Base-by-base conservation (phyloP, 495 filamentous ascomycete species). In the Jackrogersella minutella region DNA sequence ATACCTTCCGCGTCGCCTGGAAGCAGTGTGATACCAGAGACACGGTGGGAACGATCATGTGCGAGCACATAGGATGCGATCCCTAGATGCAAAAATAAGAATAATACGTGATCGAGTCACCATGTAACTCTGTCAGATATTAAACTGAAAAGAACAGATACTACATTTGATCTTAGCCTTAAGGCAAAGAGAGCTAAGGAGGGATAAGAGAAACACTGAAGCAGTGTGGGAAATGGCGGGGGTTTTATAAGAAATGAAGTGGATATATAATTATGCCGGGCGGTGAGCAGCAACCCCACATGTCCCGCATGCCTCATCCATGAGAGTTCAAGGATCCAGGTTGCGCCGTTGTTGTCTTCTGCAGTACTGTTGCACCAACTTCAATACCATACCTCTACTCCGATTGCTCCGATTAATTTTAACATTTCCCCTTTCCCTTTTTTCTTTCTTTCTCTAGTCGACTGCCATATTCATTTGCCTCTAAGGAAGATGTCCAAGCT, bases 21-120 rank as follows among this genome's bases (percentile, higher is more conserved):
- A 86, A 85, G 81, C 87, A 93, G 90, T 93, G 90, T 87, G 86
- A 92, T 88, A 88, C 90, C 85, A 80, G 86, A 85, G 86, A 92
- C 89, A 92, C 90, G 78, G 84, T 92, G 89, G 78, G 55, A 70
- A 69, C 61, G 74, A 78, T 76, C 63, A 40, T 55, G 63, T 10
- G 55, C 56, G 14, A 66, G 55, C 63, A 50, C 47, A 59, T 46
- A 49, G 63, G 50, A 55, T 26, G 0, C 33, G 37, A 30, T 17
- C 17, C 58, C 52, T 22, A 5, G 26, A 3, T 4, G 17, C 19
- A 43, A 58, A 59, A 59, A 66, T 54, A 14, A 30, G 39, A 30
- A 49, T 54, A 66, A 60, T 59, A 43, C 49, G 43, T 26, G 41
- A 50, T 28, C 14, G 31, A 43, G 49, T 26, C 50, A 52, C 49